Evolutionary conservation across 176 grass and related monocot species (phyloP).

Genomic region (Carex scoparia): DNA sequence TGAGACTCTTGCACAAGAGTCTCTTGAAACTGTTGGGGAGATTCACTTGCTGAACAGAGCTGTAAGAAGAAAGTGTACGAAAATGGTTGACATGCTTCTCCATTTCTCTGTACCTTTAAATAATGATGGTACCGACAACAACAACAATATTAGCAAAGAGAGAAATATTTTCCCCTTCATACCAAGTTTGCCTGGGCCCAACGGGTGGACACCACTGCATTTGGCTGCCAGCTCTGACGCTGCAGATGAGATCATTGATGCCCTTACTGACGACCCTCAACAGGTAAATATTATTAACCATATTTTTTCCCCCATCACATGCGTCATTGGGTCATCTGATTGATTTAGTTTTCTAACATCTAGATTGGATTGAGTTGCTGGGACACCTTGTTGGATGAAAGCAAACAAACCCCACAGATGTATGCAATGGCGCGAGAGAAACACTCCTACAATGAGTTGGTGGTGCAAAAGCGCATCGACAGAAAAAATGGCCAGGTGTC

Average conservation of each 20-base stretch:
- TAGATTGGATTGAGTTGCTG: slow-evolving; percentile 91
- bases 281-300: slow-evolving; percentile 35
- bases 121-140: slow-evolving; percentile 10
- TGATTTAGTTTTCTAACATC: slow-evolving; percentile 13
- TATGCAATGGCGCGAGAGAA: slow-evolving; percentile 69
- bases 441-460: slow-evolving; percentile 66
- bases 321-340: neutral
- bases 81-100: slow-evolving; percentile 84
- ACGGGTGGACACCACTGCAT: slow-evolving; percentile 79
- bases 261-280: slow-evolving; percentile 89
- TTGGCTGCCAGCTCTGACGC: slow-evolving; percentile 65
- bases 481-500: slow-evolving; percentile 54
- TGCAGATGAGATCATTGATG: slow-evolving; percentile 71
- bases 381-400: slow-evolving; percentile 60
- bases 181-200: slow-evolving; percentile 67
- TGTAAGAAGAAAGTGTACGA: slow-evolving; percentile 76
- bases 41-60: slow-evolving; percentile 81
- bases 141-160: neutral
- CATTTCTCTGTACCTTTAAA: slow-evolving; percentile 44
- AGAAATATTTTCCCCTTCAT: slow-evolving; percentile 50
- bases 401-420: slow-evolving; percentile 57
- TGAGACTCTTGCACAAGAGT: slow-evolving; percentile 53
- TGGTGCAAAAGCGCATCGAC: slow-evolving; percentile 60
- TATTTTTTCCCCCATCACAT: neutral
- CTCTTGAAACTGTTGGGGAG: slow-evolving; percentile 67